Percentiles rank a stretch among this genome's conserved stretches.
Evolutionary conservation across 2,329 filamentous ascomycete species (phyloP).

Genomic region (Stagonosporopsis rhizophila): DNA sequence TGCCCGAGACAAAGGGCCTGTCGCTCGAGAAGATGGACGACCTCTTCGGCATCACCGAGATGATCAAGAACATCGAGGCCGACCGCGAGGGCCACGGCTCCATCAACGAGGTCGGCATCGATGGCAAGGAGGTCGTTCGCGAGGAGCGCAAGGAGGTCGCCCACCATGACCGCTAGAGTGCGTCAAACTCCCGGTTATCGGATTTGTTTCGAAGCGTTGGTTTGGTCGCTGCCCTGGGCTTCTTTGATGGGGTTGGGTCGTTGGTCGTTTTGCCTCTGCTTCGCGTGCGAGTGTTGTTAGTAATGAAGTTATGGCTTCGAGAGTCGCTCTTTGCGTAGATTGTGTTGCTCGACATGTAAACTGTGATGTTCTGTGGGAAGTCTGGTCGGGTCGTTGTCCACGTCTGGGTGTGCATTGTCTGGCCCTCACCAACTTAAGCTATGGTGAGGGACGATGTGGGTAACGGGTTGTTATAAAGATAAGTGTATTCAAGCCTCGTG

Average conservation of each 20-base stretch:
- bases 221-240: too few relatives aligned
- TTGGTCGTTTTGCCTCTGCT: neutral
- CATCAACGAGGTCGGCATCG: conserved; percentile 36
- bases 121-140: conserved; percentile 36
- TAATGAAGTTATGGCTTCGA: conserved; percentile 28
- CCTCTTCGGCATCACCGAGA: conserved; percentile 67
- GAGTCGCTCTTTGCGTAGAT: conserved; percentile 19
- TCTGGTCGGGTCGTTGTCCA: too few relatives aligned
- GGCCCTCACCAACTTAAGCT: too few relatives aligned
- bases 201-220: too few relatives aligned
- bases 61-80: conserved; percentile 47
- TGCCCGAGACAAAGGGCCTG: conserved; percentile 75
- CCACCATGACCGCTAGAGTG: conserved; percentile 6
- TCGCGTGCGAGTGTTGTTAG: neutral
- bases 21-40: conserved; percentile 71
- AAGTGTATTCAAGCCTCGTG: too few relatives aligned
- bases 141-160: conserved; percentile 41
- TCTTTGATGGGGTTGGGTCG: too few relatives aligned
- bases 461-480: too few relatives aligned
- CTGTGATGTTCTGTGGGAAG: neutral
- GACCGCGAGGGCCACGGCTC: conserved; percentile 37
- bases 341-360: neutral
- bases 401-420: too few relatives aligned
- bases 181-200: too few relatives aligned
- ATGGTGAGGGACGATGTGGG: too few relatives aligned